Conservation (phyloP, 441 rosid species). For the Macaranga tanarius region DNA sequence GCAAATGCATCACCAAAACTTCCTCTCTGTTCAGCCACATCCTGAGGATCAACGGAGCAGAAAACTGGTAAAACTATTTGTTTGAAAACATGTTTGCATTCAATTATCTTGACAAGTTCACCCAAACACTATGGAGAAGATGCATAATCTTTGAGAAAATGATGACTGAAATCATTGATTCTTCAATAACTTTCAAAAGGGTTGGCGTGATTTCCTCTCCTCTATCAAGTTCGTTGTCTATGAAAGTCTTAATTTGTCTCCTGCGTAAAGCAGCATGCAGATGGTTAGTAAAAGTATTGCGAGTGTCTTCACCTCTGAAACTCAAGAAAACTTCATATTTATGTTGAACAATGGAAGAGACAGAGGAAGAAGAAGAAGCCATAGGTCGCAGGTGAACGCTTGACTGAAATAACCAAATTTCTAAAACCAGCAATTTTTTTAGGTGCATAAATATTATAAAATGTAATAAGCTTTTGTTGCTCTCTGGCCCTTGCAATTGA, state of each 20-base stretch:
- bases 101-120: slow-evolving; percentile 4
- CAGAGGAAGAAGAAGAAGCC: too few species aligned
- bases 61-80: neutral
- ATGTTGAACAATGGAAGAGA: too few species aligned
- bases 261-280: too few species aligned
- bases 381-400: too few species aligned
- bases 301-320: too few species aligned
- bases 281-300: too few species aligned
- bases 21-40: neutral
- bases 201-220: neutral
- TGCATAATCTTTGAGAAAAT: slow-evolving; percentile 7
- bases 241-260: neutral
- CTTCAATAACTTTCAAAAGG: neutral
- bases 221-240: neutral
- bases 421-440: too few species aligned
- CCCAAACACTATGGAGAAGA: neutral
- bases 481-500: too few species aligned
- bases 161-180: neutral
- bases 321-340: too few species aligned
- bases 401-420: too few species aligned
- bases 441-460: too few species aligned
- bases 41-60: neutral
- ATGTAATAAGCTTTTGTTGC: too few species aligned
- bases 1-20: neutral
- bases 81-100: neutral